Evolutionary conservation across 2,329 filamentous ascomycete genomes (phyloP), one percentile per base, ranked within the genome.

Genomic region (Fusarium heterosporum): DNA sequence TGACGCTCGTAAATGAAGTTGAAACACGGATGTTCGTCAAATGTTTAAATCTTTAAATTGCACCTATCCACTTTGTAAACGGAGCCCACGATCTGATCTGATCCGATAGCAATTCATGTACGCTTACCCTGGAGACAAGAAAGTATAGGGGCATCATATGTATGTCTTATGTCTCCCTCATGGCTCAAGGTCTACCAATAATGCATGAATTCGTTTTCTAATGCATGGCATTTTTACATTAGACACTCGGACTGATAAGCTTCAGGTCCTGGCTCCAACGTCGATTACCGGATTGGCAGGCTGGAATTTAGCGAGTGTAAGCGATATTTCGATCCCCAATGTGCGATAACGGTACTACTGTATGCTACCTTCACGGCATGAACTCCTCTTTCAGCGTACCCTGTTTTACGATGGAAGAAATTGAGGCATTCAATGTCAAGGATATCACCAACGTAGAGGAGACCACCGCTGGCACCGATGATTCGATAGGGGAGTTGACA

Each of bases 321-420:
- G 60, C 60, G 60, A 63, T 40, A 64, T 63, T 64, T 32, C 25
- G 60, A 64, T 63, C 59, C 51, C 52, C 60, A 25, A 14, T 16
- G 42, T 53, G 38, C 29, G 48, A 56, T 56, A 39, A n/a, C 34
- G 14, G 7, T 36, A n/a, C 34, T 16, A 36, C 16, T 36, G 8
- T 16, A 16, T 36, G n/a, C 16, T 16, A 36, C 16, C n/a, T 16
- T 16, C n/a, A 36, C n/a, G n/a, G 32, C 34, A 8, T 36, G 34
- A 17, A 36, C 13, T n/a, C 34, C 34, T 36, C 34, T 36, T 36
- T 36, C 34, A 17, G 16, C 10, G 34, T 10, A 9, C 11, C 28
- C 8, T 29, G 28, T 12, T 12, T 12, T 29, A 12, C 28, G 28
- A 29, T 12, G 28, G 11, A 12, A 12, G 11, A 29, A 29, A 29